These are phyloP conservation scores for Rhizophagus sp. DNA, from an alignment of 192 early-diverging fungal genomes.

Conservation along the genomic window DNA sequence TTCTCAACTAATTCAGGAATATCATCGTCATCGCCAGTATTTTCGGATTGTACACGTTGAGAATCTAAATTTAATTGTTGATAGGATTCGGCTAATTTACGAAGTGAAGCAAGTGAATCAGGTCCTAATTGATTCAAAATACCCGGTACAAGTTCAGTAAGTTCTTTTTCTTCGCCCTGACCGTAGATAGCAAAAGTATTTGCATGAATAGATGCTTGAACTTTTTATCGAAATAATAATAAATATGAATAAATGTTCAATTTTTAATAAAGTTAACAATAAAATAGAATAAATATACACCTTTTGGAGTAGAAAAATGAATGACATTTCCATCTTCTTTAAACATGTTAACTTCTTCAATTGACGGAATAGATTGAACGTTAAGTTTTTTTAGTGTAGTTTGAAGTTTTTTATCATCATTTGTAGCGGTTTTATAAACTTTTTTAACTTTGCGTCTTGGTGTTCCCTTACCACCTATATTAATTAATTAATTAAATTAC, in stretches of 20 bases:
- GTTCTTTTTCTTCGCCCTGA: conserved; percentile 74
- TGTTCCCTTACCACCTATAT: conserved; percentile 72
- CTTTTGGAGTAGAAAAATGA: conserved; percentile 88
- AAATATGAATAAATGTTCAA: not conserved
- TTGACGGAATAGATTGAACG: conserved; percentile 78
- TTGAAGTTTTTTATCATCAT: conserved; percentile 96
- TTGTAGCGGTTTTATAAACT: conserved; percentile 51
- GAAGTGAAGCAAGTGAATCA: conserved; percentile 85
- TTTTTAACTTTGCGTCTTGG: conserved; percentile 94
- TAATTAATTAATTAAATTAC: not conserved
- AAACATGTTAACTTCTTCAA: conserved; percentile 99
- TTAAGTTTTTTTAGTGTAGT: conserved; percentile 89
- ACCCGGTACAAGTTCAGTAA: conserved; percentile 78
- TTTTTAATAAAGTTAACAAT: not conserved
- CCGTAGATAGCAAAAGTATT: conserved; percentile 98
- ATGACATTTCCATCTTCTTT: conserved; percentile 89
- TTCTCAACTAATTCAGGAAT: conserved; percentile 91
- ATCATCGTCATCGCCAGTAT: conserved; percentile 80
- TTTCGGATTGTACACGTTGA: conserved; percentile 50
- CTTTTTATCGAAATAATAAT: not conserved
- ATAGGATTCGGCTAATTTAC: conserved; percentile 84
- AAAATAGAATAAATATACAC: conserved; percentile 53
- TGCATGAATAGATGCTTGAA: conserved; percentile 53
- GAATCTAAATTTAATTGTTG: conserved; percentile 53
- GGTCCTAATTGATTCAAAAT: conserved; percentile 87